phyloP scores from a whole-genome alignment of 768 basidiomycete species.

The Filobasidium floriforme region DNA sequence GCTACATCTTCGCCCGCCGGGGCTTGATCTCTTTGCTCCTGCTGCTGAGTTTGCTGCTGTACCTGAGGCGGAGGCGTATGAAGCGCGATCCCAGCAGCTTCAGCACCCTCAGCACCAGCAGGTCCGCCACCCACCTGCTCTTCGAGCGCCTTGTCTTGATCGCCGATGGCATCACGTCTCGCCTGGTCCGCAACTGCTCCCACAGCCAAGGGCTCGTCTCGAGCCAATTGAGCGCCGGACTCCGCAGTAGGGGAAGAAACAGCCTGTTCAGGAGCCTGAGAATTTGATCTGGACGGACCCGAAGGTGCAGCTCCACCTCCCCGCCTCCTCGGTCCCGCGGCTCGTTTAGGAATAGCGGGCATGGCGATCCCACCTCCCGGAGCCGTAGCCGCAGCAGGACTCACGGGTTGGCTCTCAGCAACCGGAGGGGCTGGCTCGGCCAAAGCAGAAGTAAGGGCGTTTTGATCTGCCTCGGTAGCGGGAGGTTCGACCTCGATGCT shows the following conservation, averaged over 20 bases:
- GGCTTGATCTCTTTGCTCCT: background rate
- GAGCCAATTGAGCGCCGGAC: background rate
- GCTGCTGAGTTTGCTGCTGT: background rate
- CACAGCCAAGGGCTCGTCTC: background rate
- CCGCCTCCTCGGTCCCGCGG: constrained; percentile 25
- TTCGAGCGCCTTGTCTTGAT: constrained; percentile 29
- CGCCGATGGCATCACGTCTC: constrained; percentile 30
- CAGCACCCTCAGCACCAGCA: constrained; percentile 38
- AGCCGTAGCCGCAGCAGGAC: constrained; percentile 5
- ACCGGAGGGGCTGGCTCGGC: background rate
- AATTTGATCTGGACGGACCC: constrained; percentile 21
- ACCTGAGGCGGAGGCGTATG: constrained; percentile 13
- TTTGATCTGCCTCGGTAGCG: background rate
- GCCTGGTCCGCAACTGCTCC: background rate
- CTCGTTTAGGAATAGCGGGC: constrained; percentile 29
- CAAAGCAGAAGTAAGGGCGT: background rate
- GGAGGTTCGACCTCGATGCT: constrained; percentile 1
- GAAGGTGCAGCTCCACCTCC: constrained; percentile 19
- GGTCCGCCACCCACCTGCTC: constrained; percentile 33
- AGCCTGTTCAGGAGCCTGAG: constrained; percentile 20
- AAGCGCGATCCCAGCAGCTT: constrained; percentile 42
- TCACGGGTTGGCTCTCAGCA: background rate
- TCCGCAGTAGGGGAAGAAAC: background rate
- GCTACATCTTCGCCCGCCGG: constrained; percentile 3
- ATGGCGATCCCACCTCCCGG: constrained; percentile 17